Conservation (phyloP, 1,284 basidiomycete genomes). For the Cryptococcus sp. region DNA sequence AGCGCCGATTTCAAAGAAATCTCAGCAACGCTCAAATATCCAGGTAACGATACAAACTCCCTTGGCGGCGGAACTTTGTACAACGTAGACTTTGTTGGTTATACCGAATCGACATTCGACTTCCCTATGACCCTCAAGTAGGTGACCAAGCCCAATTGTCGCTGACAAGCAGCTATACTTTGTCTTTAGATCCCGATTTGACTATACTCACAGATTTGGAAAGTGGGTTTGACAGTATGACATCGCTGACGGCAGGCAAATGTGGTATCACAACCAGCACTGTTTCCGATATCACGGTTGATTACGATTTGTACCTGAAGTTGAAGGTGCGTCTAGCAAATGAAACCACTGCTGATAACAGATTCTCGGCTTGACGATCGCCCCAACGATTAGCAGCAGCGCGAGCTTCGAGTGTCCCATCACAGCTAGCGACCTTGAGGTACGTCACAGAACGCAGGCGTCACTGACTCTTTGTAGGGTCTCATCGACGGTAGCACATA, state of each 20-base stretch:
- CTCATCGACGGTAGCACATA: neutral
- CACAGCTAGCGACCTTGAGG: constrained; percentile 52
- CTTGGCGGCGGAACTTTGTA: constrained; percentile 68
- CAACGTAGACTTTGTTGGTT: constrained; percentile 66
- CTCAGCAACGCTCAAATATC: constrained; percentile 70
- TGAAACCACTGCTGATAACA: constrained; percentile 19
- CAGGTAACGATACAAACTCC: constrained; percentile 63
- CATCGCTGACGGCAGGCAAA: constrained; percentile 54
- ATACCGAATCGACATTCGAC: constrained; percentile 69
- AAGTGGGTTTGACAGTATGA: constrained; percentile 24
- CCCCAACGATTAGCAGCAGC: constrained; percentile 66
- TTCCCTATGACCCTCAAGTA: constrained; percentile 74
- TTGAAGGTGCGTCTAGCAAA: constrained; percentile 21
- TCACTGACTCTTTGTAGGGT: neutral
- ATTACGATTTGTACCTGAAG: constrained; percentile 60
- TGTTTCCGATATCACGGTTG: constrained; percentile 62
- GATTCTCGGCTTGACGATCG: constrained; percentile 67
- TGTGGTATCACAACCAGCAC: constrained; percentile 63
- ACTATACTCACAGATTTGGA: constrained; percentile 63
- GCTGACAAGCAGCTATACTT: constrained; percentile 59
- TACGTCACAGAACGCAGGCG: constrained; percentile 26
- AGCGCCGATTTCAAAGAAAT: constrained; percentile 69
- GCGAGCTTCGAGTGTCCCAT: constrained; percentile 70
- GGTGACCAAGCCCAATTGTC: constrained; percentile 13
- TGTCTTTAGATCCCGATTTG: constrained; percentile 62